Evolutionary conservation across 2,329 filamentous ascomycete genomes (phyloP), one percentile per base, ranked within the genome.

Genomic region (Microcera coccophila): DNA sequence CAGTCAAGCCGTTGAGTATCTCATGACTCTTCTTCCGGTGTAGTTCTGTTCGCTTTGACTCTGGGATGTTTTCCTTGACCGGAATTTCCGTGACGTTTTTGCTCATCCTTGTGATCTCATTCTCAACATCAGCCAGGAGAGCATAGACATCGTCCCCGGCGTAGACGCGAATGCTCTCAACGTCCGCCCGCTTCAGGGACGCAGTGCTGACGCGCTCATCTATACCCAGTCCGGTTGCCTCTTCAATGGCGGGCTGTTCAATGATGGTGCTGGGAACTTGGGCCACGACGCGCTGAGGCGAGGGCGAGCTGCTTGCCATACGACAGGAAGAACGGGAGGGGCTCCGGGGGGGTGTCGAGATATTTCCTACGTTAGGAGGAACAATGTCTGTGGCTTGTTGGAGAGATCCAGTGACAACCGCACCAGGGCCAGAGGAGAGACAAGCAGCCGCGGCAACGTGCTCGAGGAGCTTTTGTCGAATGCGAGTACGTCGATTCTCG

Each of bases 401-500:
- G 39, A 70, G 58, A 36, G 63, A 66, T 49, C 73, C 70, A 45
- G 62, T 67, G 8, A 62, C 51, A 14, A 65, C 52, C 16, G 62
- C 53, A 32, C 54, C 44, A 34, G 53, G 47, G 10, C 60, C 54
- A 12, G 60, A 37, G 16, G 68, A 62, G 11, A 85, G 69, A 5
- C 78, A 78, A 39, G 79, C 69, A 3, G 85, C 84, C 14, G 85
- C 87, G 36, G 87, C 86, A 39, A 90, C 82, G 58, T 91, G 87
- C 64, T 91, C 86, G 3, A 91, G 75, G 11, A 91, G 71, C 71
- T 90, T 91, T 61, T 90, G 85, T 28, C 85, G 78, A 34, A 91
- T 81, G 5, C 84, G 76, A 14, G 81, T 83, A 31, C 86, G 81
- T 57, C 87, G 75, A 60, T 90, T 88, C 63, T 91, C 87, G 9